Percentiles rank a stretch among this genome's conserved stretches.
Evolutionary conservation across 768 basidiomycete genomes (phyloP).

Genomic region (Tubosaeta sp.): DNA sequence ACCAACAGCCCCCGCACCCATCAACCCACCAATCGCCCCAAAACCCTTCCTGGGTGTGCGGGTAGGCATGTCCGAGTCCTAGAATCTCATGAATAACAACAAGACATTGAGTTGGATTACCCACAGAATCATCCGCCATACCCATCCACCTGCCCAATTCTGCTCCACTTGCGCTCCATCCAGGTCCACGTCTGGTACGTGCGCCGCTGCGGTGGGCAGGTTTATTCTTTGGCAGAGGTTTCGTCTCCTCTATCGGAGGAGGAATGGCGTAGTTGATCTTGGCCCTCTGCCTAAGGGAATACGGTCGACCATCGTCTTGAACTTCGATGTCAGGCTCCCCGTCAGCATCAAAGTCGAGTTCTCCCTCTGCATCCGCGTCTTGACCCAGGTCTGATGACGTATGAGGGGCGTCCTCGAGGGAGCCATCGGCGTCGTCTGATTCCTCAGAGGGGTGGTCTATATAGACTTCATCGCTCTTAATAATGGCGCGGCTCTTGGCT

Average conservation of each 20-base stretch:
- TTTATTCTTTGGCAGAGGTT: constrained; percentile 33
- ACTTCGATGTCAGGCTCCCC: constrained; percentile 37
- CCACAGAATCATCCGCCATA: constrained; percentile 67
- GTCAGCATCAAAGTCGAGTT: constrained; percentile 37
- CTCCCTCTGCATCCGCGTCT: constrained; percentile 36
- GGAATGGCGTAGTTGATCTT: constrained; percentile 79
- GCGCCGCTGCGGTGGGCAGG: constrained; percentile 37
- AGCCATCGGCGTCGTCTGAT: constrained; percentile 55
- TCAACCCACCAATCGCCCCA: constrained; percentile 51
- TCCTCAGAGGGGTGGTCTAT: constrained; percentile 45
- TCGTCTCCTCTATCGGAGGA: constrained; percentile 73
- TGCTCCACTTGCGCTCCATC: constrained; percentile 78
- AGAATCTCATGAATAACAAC: constrained; percentile 2
- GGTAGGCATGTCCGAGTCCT: constrained; percentile 72
- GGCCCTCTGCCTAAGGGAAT: constrained; percentile 58
- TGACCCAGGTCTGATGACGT: constrained; percentile 35
- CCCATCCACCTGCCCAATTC: constrained; percentile 79
- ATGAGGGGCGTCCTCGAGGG: constrained; percentile 50
- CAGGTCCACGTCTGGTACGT: constrained; percentile 46
- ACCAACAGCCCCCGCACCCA: constrained; percentile 41
- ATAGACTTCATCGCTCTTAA: constrained; percentile 51
- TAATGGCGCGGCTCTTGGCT: constrained; percentile 20
- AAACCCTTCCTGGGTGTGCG: constrained; percentile 69
- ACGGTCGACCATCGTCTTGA: constrained; percentile 40
- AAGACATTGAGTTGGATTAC: constrained; percentile 11